Evolutionary conservation across 192 early-diverging fungal species (phyloP), one percentile per base, ranked within the genome.

Genomic region (Podila clonocystis): DNA sequence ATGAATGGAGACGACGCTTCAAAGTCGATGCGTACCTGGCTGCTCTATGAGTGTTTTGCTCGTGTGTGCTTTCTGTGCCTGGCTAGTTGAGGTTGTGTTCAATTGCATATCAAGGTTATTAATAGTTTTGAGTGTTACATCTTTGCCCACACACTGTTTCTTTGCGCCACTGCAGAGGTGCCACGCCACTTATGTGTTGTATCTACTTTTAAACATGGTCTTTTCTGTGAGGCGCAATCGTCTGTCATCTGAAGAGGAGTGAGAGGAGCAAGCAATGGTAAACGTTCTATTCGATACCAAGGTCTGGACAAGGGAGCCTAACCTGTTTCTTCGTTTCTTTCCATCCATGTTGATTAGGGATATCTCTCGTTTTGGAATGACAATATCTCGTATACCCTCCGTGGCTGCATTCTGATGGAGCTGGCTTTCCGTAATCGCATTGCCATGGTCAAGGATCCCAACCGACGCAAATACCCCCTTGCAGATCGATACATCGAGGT

Each of bases 321-420:
- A 24, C 52, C 34, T 41, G 41, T 31, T 58, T 28, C 29, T 22
- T 15, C 33, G 31, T 58, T 69, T 22, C n/a, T 63, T 36, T 13
- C 48, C 5, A 3, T 26, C 52, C 55, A 7, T 65, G 26, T 50
- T n/a, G 72, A 82, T 38, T 85, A 97, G 90, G 97, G 97, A 4
- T 96, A 97, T 73, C 89, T 99, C 50, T 97, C 96, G 26, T 99
- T 99, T 82, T 99, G 97, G 97, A 99, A 99, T 85, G 97, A 99
- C 85, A 97, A 95, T 83, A 95, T 99, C 62, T 97, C 95, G 28
- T 99, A 99, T 85, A 94, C 96, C 2, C 84, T 99, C n/a, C 89
- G 97, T 70, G 97, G 97, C 19, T 94, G 93, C 70, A 99, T 99
- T 75, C 85, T 99, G 48, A 97, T 98, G 88, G 97, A 99, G 85